Base-by-base conservation (phyloP, 2,329 filamentous ascomycete species). In the Talaromyces sp. region DNA sequence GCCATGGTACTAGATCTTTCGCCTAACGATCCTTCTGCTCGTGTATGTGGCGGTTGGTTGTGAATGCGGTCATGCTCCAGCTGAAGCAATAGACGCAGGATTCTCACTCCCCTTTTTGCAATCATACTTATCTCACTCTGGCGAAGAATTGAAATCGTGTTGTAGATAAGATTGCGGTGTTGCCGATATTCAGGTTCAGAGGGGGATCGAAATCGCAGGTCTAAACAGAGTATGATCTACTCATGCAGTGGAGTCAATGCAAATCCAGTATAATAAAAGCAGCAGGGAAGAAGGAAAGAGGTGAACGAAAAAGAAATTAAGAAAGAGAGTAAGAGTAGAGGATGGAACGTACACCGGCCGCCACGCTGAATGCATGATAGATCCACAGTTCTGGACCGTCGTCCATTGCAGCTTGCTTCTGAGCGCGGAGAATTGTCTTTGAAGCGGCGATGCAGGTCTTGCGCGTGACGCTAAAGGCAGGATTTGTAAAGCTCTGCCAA, bases 351-450 rank as follows among this genome's bases (percentile, higher is more conserved):
- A 72, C 71, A 68, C 71, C 70, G n/a, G 77, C 77, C 19, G 78
- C 75, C 1, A 80, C 75, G n/a, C 73, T 73, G 61, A 80, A 80
- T 8, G 77, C 76, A 65, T 80, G 76, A 41, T 79, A 73, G 35
- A 80, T 78, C 79, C 79, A 81, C 62, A 79, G 72, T 14, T 78
- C 74, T 2, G 80, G 79, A 31, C 78, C 78, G 8, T 76, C 70
- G 2, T 76, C 72, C 14, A 75, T 73, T 1, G 73, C 71, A 14
- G 68, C 71, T 24, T 72, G 71, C 16, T 70, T 73, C 66, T 79
- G 77, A 27, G 76, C 72, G 19, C 77, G 77, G 16, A 82, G 72
- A 13, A 81, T 79, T 1, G 74, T 78, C 58, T 77, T 77, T 5
- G 79, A 75, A 3, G 78, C 77, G 11, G 73, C 77, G 52, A 77